These are phyloP conservation scores for Pseudonitzschia pungens DNA, from an alignment of 108 stramenopile genomes.

Conservation along the genomic window DNA sequence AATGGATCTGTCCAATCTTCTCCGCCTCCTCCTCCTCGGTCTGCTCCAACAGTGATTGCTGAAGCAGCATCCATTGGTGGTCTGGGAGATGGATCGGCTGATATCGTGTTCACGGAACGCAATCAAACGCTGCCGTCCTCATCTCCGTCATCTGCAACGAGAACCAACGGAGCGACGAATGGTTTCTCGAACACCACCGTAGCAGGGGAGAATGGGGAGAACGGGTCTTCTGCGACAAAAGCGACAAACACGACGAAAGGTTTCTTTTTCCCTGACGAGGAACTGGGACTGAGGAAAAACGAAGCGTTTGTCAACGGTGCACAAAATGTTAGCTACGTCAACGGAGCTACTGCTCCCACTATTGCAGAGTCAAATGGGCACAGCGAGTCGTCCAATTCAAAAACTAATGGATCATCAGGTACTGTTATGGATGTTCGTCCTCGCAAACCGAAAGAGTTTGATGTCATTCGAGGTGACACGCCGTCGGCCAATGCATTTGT, in stretches of 20 bases:
- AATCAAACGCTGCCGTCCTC: not conserved
- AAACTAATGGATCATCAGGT: not conserved
- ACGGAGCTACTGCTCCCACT: not conserved
- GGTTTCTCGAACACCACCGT: not conserved
- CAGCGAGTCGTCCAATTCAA: slow-evolving; percentile 5
- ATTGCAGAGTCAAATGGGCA: slow-evolving; percentile 20
- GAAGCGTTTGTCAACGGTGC: not conserved
- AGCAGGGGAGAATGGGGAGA: not conserved
- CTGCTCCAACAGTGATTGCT: slow-evolving; percentile 33
- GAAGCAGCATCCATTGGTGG: slow-evolving; percentile 70
- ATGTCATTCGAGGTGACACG: slow-evolving; percentile 47
- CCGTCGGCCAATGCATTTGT: slow-evolving; percentile 40
- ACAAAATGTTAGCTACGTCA: not conserved
- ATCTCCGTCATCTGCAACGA: not conserved
- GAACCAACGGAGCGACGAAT: slow-evolving; percentile 13
- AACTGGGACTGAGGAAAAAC: not conserved
- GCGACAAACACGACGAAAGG: not conserved
- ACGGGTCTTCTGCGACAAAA: not conserved
- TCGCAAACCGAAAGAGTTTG: slow-evolving; percentile 41
- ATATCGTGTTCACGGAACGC: slow-evolving; percentile 20
- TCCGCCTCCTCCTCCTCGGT: slow-evolving; percentile 1
- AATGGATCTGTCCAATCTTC: slow-evolving; percentile 37
- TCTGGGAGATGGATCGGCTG: slow-evolving; percentile 37
- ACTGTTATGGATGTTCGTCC: not conserved
- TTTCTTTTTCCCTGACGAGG: slow-evolving; percentile 11